phyloP scores from a whole-genome alignment of 2,329 filamentous ascomycete species.

The Chaetomiaceae sp. region DNA sequence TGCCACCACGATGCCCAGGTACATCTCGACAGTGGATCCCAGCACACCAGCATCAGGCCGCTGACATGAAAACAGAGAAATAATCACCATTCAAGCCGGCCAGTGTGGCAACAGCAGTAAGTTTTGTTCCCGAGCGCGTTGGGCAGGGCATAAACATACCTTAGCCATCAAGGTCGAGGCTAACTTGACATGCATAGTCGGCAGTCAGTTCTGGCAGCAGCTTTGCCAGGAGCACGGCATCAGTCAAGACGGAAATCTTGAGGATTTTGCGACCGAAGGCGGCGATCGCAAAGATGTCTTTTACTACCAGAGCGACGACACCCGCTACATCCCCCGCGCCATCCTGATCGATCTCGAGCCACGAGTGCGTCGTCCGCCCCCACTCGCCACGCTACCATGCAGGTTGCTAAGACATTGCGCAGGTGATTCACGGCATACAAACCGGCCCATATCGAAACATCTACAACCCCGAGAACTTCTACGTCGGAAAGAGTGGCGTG shows the following conservation, averaged over 20 bases:
- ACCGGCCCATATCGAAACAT: constrained; percentile 95
- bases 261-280: constrained; percentile 96
- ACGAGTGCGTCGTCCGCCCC: constrained; percentile 50
- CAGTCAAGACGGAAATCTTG: constrained; percentile 92
- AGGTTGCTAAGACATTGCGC: constrained; percentile 2
- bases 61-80: constrained; percentile 62
- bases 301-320: constrained; percentile 99
- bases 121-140: constrained; percentile 36
- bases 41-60: not conserved
- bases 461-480: constrained; percentile 99
- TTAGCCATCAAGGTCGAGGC: not conserved
- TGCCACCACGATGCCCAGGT: constrained; percentile 34
- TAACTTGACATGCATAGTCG: constrained; percentile 54
- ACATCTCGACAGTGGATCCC: not conserved
- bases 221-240: constrained; percentile 97
- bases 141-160: not conserved
- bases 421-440: constrained; percentile 88
- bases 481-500: constrained; percentile 86
- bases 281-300: constrained; percentile 98
- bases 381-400: not conserved
- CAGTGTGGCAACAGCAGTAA: constrained; percentile 98
- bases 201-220: constrained; percentile 98
- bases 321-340: constrained; percentile 92
- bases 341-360: constrained; percentile 95
- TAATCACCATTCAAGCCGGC: constrained; percentile 97